phyloP scores from a whole-genome alignment of 306 rosid species.

The Quercus agrifolia region DNA sequence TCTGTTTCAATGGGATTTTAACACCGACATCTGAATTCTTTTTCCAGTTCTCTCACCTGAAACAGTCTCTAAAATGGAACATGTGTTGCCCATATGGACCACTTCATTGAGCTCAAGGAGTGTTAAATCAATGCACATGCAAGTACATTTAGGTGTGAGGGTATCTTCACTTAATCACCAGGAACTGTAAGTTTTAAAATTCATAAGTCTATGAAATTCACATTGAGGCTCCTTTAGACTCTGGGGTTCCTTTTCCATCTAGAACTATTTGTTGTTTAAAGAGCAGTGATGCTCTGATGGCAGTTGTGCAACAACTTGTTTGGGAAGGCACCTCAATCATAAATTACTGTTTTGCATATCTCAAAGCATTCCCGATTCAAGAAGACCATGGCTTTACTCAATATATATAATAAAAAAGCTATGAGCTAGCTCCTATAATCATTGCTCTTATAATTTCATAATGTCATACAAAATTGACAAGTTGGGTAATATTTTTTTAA shows the following conservation, averaged over 20 bases:
- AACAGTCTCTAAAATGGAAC: conserved; percentile 81
- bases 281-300: neutral
- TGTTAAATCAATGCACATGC: conserved; percentile 30
- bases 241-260: conserved; percentile 1
- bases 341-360: conserved; percentile 1
- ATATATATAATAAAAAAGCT: neutral
- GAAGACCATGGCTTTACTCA: conserved; percentile 14
- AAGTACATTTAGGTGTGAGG: conserved; percentile 62
- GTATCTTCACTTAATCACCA: conserved; percentile 60
- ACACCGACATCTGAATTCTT: conserved; percentile 43
- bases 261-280: neutral
- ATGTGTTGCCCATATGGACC: conserved; percentile 59
- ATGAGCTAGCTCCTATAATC: conserved; percentile 13
- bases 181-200: conserved; percentile 63
- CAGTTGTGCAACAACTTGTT: neutral
- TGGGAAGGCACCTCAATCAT: conserved; percentile 11
- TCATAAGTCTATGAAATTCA: neutral
- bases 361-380: neutral
- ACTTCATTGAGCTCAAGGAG: conserved; percentile 52
- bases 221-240: neutral
- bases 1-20: conserved; percentile 16
- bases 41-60: conserved; percentile 84
- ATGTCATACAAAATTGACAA: conserved; percentile 15
- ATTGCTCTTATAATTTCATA: neutral
- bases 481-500: conserved; percentile 7